A percentile compares a stretch with the other conserved stretches of the same genome.
Evolutionary conservation across 2,329 filamentous ascomycete species (phyloP).

Genomic region (Aspergillus chevalieri): DNA sequence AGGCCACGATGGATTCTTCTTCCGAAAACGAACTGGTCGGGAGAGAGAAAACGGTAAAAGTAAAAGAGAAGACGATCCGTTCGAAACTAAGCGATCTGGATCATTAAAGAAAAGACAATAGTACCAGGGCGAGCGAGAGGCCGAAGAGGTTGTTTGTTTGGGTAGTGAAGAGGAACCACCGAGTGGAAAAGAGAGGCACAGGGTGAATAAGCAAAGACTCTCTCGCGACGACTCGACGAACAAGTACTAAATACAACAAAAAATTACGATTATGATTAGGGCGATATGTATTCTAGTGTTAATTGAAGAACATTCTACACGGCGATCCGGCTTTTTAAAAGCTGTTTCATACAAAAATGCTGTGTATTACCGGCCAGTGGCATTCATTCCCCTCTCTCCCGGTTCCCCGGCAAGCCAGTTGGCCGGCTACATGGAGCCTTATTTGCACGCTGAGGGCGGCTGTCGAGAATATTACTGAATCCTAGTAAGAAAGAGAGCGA

Average conservation of each 20-base stretch:
- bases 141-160: neutral
- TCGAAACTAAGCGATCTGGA: neutral
- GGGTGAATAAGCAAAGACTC: conserved; percentile 7
- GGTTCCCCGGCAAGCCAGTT: too few relatives aligned
- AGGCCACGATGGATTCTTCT: too few relatives aligned
- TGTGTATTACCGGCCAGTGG: too few relatives aligned
- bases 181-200: conserved; percentile 6
- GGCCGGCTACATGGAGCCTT: too few relatives aligned
- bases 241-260: neutral
- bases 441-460: too few relatives aligned
- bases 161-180: conserved; percentile 5
- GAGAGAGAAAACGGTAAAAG: neutral
- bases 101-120: neutral
- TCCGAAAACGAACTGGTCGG: neutral
- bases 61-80: neutral
- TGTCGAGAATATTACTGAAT: too few relatives aligned
- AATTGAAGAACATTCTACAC: too few relatives aligned
- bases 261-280: neutral
- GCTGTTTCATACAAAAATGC: too few relatives aligned
- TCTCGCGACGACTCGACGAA: neutral
- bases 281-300: neutral
- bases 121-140: neutral
- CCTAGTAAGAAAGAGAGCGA: too few relatives aligned
- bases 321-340: too few relatives aligned
- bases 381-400: too few relatives aligned